Percentiles rank a stretch among this genome's conserved stretches.
Conservation (phyloP, 1,284 basidiomycete species). For the Polyporus tsugae region DNA sequence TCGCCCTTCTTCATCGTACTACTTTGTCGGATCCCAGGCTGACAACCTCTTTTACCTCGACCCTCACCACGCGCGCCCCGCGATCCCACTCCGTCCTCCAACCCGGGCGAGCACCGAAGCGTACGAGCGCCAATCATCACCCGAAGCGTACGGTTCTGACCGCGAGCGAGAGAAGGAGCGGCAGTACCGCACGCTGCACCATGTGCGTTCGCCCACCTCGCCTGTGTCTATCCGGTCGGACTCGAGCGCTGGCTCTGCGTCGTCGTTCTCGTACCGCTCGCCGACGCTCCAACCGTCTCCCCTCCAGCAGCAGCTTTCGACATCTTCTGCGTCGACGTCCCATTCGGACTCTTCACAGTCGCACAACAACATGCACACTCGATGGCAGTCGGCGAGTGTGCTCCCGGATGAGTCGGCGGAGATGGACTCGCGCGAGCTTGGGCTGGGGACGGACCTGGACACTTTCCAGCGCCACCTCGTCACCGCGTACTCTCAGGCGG, state of each 20-base stretch:
- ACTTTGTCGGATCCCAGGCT: constrained; percentile 94
- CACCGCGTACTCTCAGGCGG: constrained; percentile 66
- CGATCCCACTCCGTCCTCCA: constrained; percentile 78
- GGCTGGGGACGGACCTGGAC: constrained; percentile 51
- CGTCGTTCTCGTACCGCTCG: constrained; percentile 65
- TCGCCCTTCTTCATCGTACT: constrained; percentile 94
- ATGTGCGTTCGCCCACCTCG: constrained; percentile 54
- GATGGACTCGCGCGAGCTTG: constrained; percentile 49
- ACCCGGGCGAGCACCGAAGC: constrained; percentile 27
- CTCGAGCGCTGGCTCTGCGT: constrained; percentile 53
- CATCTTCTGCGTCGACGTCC: constrained; percentile 46
- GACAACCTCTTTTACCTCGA: constrained; percentile 96
- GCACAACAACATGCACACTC: constrained; percentile 34
- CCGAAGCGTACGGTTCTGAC: constrained; percentile 38
- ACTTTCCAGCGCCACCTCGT: constrained; percentile 65
- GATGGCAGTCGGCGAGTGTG: constrained; percentile 45
- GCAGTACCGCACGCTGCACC: constrained; percentile 43
- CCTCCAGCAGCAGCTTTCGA: constrained; percentile 66
- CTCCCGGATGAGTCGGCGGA: constrained; percentile 44
- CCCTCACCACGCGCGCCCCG: constrained; percentile 89
- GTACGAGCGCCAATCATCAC: constrained; percentile 38
- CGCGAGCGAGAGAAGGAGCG: constrained; percentile 38
- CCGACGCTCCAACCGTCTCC: constrained; percentile 64
- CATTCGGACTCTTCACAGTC: constrained; percentile 40
- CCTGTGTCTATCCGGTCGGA: constrained; percentile 56